phyloP scores from a whole-genome alignment of 2,329 filamentous ascomycete genomes.

The Neurospora sp. region DNA sequence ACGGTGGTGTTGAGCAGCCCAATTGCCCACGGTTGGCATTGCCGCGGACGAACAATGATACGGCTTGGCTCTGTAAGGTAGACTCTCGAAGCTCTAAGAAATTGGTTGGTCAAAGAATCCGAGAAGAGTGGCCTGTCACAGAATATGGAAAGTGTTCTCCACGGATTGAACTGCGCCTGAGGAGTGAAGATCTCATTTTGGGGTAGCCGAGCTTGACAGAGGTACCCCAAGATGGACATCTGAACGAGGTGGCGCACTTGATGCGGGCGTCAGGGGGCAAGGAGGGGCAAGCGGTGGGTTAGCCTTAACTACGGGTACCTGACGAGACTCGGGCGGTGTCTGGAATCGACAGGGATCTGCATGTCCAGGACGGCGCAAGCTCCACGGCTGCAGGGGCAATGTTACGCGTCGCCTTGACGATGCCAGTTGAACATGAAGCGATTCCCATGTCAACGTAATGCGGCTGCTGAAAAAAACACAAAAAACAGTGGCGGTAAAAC shows the following conservation, averaged over 20 bases:
- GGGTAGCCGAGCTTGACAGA: neutral
- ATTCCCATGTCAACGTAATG: neutral
- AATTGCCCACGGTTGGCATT: neutral
- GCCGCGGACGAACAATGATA: neutral
- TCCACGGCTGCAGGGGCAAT: slow-evolving; percentile 14
- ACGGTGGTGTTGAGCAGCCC: neutral
- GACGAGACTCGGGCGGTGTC: neutral
- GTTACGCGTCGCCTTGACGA: neutral
- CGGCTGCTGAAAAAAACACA: neutral
- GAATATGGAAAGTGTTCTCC: neutral
- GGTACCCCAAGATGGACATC: neutral
- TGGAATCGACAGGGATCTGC: neutral
- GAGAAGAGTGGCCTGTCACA: neutral
- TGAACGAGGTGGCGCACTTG: neutral
- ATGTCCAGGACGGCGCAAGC: neutral
- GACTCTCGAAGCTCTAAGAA: neutral
- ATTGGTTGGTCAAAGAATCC: neutral
- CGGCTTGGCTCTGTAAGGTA: neutral
- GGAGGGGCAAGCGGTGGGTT: neutral
- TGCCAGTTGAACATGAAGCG: neutral
- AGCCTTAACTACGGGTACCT: neutral
- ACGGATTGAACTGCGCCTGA: neutral
- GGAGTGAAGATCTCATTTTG: neutral
- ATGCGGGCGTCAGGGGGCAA: neutral
- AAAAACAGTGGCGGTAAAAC: neutral